Evolutionary conservation across 805 yeast genomes (phyloP).

Genomic region (Millerozyma acaciae): DNA sequence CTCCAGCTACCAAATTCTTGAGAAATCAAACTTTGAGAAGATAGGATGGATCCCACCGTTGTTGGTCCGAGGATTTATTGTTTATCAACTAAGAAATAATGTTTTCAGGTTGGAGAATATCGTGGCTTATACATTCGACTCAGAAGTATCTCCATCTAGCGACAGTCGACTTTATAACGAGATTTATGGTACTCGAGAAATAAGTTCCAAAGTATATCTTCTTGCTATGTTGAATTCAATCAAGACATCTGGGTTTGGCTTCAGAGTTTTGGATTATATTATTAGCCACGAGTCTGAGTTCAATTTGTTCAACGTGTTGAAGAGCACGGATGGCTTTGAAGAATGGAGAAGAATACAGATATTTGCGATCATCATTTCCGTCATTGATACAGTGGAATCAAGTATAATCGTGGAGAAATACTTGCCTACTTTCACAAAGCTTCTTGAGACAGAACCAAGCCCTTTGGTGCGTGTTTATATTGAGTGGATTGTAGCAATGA

Average conservation of each 20-base stretch:
- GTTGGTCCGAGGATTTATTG: slow-evolving; percentile 42
- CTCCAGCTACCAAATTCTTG: slow-evolving; percentile 37
- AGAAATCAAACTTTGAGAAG: slow-evolving; percentile 32
- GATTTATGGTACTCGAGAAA: slow-evolving; percentile 58
- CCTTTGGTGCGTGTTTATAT: slow-evolving; percentile 71
- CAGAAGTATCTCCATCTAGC: slow-evolving; percentile 26
- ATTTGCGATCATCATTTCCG: slow-evolving; percentile 44
- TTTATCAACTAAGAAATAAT: slow-evolving; percentile 53
- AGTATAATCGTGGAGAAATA: slow-evolving; percentile 10
- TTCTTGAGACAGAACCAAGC: slow-evolving; percentile 58
- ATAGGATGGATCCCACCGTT: slow-evolving; percentile 50
- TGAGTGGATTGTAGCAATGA: slow-evolving; percentile 70
- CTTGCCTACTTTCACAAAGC: slow-evolving; percentile 32
- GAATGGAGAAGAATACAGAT: slow-evolving; percentile 60
- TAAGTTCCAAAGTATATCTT: slow-evolving; percentile 48
- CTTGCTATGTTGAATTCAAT: slow-evolving; percentile 42
- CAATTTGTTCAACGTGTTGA: slow-evolving; percentile 46
- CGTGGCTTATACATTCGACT: slow-evolving; percentile 51
- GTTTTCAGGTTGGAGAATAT: slow-evolving; percentile 58
- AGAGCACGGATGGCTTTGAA: slow-evolving; percentile 64
- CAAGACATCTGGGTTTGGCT: slow-evolving; percentile 24
- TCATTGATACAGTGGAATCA: slow-evolving; percentile 12
- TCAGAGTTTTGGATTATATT: slow-evolving; percentile 30
- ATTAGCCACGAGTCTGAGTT: slow-evolving; percentile 34
- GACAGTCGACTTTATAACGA: slow-evolving; percentile 34